These are phyloP conservation scores for Antitrichia curtipendula DNA, from an alignment of 225 moss, liverwort and hornwort genomes.

Conservation along the genomic window DNA sequence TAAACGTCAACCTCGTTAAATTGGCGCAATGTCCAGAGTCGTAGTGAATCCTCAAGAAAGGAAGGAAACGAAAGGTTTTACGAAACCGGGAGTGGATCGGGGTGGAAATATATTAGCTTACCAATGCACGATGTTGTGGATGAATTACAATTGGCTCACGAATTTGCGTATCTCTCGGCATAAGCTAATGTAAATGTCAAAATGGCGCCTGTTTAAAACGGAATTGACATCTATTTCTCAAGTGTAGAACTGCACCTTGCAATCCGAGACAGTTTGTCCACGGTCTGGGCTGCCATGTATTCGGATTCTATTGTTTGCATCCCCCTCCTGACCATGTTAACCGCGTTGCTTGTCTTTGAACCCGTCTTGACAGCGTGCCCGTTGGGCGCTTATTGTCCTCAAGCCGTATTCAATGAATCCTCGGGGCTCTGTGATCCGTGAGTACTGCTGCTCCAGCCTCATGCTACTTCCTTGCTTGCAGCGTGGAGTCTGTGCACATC, in stretches of 20 bases:
- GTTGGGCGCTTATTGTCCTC: conserved; percentile 66
- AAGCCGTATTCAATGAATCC: conserved; percentile 5
- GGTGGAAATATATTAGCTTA: background rate
- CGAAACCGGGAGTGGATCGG: background rate
- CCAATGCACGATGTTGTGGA: background rate
- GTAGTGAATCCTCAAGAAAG: background rate
- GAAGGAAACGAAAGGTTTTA: background rate
- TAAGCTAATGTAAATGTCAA: too few relatives aligned
- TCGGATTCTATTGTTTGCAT: background rate
- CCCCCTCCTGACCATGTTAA: background rate
- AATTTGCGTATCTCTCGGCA: background rate
- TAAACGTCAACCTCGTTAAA: background rate
- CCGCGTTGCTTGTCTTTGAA: background rate
- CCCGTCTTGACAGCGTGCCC: conserved; percentile 55
- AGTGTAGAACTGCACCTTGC: background rate
- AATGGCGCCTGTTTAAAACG: too few relatives aligned
- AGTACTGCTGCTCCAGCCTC: background rate
- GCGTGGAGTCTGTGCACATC: background rate
- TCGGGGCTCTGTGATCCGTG: conserved; percentile 61
- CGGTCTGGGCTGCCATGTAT: background rate
- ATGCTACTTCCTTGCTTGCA: background rate
- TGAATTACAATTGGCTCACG: background rate
- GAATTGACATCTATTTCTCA: background rate
- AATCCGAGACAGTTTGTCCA: background rate
- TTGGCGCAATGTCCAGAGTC: too few relatives aligned